Evolutionary conservation across 306 rosid genomes (phyloP), one percentile per base, ranked within the genome.

Genomic region (Rosa multiflora): DNA sequence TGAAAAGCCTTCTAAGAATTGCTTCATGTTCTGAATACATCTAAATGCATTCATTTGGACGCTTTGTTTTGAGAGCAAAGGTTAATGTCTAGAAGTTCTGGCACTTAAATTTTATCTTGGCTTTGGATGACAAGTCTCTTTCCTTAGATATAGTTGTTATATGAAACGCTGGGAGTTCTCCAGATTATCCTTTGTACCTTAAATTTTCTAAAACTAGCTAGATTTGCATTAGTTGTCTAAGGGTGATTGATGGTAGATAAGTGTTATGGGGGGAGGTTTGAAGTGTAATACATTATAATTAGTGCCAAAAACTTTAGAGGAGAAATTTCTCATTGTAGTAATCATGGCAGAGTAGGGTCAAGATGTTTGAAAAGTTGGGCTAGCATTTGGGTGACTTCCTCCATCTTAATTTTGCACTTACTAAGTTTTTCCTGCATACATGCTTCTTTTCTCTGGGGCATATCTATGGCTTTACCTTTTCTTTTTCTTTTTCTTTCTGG

Each of bases 391-490:
- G 52, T 17, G 40, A 58, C 55, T 46, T 23, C 5, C 26, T 12
- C 43, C 21, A 43, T 13, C 53, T 14, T 43, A 26, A 26, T 26
- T 26, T 26, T 26, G 26, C 26, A 26, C 26, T 26, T 26, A 26
- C 63, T 40, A 56, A 0, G 63, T 78, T 46, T 66, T 58, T 39
- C 49, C 14, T 58, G 55, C 61, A 11, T 58, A 26, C 10, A 47
- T 56, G 35, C 35, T 32, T 29, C 15, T 17, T 8, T 58, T 15
- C 4, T 42, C 13, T 74, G 62, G 29, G 43, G 64, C 48, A 26
- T 70, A 8, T 23, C 58, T 51, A 23, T 73, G 48, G 75, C 11
- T 48, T 71, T 72, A 56, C 66, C 47, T n/a, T n/a, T n/a, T n/a
- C n/a, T n/a, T 18, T 78, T 69, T 40, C 55, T 37, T 52, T 46